Base-by-base conservation (phyloP, 73 alveolate genomes). In the Tetrahymena malaccensis region DNA sequence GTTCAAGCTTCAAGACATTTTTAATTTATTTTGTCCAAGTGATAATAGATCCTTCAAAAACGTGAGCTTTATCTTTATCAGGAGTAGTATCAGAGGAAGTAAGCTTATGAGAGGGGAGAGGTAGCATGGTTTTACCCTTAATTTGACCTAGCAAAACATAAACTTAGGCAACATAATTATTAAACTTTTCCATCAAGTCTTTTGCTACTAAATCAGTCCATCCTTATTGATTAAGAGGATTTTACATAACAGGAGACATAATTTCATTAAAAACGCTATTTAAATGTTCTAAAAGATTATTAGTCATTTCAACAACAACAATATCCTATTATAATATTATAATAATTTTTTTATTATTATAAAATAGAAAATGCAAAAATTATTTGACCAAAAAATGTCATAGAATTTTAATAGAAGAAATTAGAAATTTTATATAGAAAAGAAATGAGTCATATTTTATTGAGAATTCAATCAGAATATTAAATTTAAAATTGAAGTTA, bases 11-110 rank as follows among this genome's bases (percentile, higher is more conserved):
- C 95, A 99, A 96, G 43, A 99, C 99, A 94, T 99, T 99, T 97
- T 99, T 98, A 97, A 99, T 99, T 97, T 99, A 99, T 95, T 99
- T 99, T 35, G 99, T 99, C 99, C 99, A 99, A 84, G 99, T 99
- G 56, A 99, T 99, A 57, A 99, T 99, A 37, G 99, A 99, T 70
- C 99, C 99, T 96, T 99, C 99, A 93, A 99, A 99, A 25, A 99
- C 99, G 94, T 99, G 99, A 34, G 99, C 99, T 96, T 98, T 99
- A 97, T 99, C 99, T 97, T 99, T 98, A 97, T 98, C 98, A 57
- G 99, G 98, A 70, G 98, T 98, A 93, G 98, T 98, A 93, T 98
- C 99, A 55, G 99, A 97, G 85, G 99, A 96, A 85, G 99, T 98
- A 33, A 98, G 98, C 94, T 99, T 99, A 96, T 97, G 98, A 37